Conservation (phyloP, 306 rosid genomes). For the Gastrolobium bilobum region DNA sequence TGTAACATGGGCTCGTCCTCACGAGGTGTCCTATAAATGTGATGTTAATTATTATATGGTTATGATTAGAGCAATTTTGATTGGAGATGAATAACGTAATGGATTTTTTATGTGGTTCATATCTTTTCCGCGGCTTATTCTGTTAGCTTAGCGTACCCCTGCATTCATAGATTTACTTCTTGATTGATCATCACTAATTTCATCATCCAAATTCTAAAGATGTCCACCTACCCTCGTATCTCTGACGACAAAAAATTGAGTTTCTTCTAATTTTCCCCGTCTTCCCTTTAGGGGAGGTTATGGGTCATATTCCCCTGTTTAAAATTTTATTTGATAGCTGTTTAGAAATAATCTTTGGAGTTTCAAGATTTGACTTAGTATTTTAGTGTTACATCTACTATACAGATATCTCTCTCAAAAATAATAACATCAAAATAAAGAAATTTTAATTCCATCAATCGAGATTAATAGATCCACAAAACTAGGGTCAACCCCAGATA, state of each 20-base stretch:
- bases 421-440: not conserved
- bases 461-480: slow-evolving; percentile 48
- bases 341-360: not conserved
- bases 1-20: not conserved
- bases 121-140: not conserved
- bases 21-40: not conserved
- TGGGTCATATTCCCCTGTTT: slow-evolving; percentile 5
- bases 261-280: not conserved
- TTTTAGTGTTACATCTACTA: slow-evolving; percentile 3
- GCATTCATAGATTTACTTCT: not conserved
- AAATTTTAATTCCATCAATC: not conserved
- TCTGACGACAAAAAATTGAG: not conserved
- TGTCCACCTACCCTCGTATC: not conserved
- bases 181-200: not conserved
- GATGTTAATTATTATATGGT: not conserved
- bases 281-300: not conserved
- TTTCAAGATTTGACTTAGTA: not conserved
- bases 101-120: slow-evolving; percentile 15
- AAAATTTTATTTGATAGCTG: not conserved
- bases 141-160: not conserved
- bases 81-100: not conserved
- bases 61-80: not conserved
- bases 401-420: not conserved
- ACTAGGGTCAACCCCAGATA: slow-evolving; percentile 46
- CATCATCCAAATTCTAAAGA: slow-evolving; percentile 13